phyloP scores from a whole-genome alignment of 2,329 filamentous ascomycete genomes.

The Aureobasidium uvarum region DNA sequence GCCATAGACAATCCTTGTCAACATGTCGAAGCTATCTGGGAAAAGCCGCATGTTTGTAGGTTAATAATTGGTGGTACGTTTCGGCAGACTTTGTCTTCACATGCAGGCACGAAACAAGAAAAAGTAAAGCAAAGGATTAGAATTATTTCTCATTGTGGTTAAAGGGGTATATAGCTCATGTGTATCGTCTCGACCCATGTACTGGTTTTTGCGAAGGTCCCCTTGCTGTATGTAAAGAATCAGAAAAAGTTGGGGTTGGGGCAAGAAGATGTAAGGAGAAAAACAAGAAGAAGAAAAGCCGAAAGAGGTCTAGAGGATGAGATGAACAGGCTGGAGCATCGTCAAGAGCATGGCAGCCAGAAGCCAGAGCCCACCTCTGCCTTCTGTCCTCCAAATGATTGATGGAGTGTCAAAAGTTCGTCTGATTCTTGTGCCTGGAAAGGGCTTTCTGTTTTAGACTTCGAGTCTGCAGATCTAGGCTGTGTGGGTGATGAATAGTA shows the following conservation, averaged over 20 bases:
- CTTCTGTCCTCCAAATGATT: neutral
- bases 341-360: neutral
- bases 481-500: neutral
- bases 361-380: neutral
- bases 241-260: neutral
- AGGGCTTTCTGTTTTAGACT: neutral
- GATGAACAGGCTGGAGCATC: neutral
- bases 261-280: neutral
- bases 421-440: neutral
- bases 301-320: neutral
- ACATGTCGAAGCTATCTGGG: too few relatives aligned
- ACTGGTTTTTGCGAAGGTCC: neutral
- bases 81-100: too few relatives aligned
- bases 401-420: neutral
- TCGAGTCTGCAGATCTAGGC: neutral
- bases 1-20: too few relatives aligned
- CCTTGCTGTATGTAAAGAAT: neutral
- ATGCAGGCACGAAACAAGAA: neutral
- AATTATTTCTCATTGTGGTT: conserved; percentile 18
- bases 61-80: too few relatives aligned
- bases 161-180: conserved; percentile 22
- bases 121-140: neutral
- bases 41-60: neutral
- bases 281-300: neutral
- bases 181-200: conserved; percentile 21